These are phyloP conservation scores for Gossypium australe DNA, from an alignment of 345 rosid genomes.

Conservation along the genomic window DNA sequence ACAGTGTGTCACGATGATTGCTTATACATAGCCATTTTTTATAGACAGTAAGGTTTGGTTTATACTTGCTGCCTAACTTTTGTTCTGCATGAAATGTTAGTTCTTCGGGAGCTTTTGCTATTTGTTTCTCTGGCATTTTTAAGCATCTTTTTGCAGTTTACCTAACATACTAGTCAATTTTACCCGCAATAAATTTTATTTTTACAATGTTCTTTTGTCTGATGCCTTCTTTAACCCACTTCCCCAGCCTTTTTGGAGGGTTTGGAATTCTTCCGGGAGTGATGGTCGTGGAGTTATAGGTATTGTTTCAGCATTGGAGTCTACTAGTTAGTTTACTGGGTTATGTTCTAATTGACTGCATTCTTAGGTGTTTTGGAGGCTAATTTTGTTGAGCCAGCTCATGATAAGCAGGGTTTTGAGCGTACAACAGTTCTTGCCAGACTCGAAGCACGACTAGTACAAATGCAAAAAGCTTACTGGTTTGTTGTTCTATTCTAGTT, in stretches of 20 bases:
- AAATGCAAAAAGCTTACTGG: conserved; percentile 90
- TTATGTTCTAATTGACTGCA: conserved; percentile 16
- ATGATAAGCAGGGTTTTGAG: conserved; percentile 95
- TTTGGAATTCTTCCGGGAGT: conserved; percentile 93
- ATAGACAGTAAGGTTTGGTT: no score
- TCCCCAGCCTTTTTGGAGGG: conserved; percentile 94
- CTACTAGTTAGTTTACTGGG: background rate
- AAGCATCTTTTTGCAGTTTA: background rate
- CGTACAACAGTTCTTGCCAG: conserved; percentile 86
- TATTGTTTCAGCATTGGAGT: conserved; percentile 20
- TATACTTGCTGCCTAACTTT: background rate
- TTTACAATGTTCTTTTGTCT: background rate
- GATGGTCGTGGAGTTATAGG: conserved; percentile 97
- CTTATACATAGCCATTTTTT: no score
- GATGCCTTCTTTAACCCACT: background rate
- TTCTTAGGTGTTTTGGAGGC: conserved; percentile 78
- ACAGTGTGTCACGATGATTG: no score
- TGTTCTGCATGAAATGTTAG: background rate
- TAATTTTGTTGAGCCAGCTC: conserved; percentile 94
- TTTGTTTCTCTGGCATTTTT: background rate
- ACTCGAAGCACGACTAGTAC: conserved; percentile 66
- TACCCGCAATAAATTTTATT: background rate
- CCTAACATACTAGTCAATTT: background rate
- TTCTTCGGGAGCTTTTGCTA: background rate
- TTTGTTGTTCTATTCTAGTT: conserved; percentile 23